Conservation (phyloP, 495 filamentous ascomycete genomes). For the Terfezia boudieri region DNA sequence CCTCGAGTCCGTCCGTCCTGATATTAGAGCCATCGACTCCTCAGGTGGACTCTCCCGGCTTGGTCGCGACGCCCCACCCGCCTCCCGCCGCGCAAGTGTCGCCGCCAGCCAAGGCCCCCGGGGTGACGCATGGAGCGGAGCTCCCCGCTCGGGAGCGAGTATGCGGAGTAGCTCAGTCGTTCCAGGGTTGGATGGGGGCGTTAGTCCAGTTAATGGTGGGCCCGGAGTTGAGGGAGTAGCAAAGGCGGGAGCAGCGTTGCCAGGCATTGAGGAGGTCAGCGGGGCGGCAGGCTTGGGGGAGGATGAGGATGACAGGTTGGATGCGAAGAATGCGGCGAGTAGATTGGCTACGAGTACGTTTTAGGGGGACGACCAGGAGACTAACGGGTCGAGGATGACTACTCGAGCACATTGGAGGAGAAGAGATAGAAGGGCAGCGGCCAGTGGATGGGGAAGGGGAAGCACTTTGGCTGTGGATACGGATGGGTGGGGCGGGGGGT, state of each 20-base stretch:
- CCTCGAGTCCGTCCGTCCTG: constrained; percentile 73
- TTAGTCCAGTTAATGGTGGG: constrained; percentile 21
- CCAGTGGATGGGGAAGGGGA: background rate
- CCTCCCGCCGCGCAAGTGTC: constrained; percentile 48
- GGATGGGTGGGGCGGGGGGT: background rate
- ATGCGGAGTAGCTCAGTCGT: constrained; percentile 48
- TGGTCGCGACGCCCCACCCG: constrained; percentile 68
- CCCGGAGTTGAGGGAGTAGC: constrained; percentile 19
- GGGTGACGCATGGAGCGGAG: constrained; percentile 92
- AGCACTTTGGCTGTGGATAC: background rate
- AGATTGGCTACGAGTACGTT: constrained; percentile 87
- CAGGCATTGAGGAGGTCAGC: constrained; percentile 28
- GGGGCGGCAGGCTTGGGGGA: constrained; percentile 44
- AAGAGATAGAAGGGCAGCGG: background rate
- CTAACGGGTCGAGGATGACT: background rate
- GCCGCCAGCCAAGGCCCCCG: constrained; percentile 78
- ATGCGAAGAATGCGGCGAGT: constrained; percentile 86
- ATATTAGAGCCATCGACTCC: constrained; percentile 78
- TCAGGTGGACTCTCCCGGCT: constrained; percentile 72
- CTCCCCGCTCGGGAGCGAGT: constrained; percentile 54
- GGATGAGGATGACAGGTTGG: constrained; percentile 80
- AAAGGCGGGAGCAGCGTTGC: constrained; percentile 26
- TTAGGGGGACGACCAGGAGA: constrained; percentile 19
- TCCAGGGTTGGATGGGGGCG: constrained; percentile 28
- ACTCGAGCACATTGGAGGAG: background rate